These are phyloP conservation scores for Chloris gayana DNA, from an alignment of 176 grass and related monocot species.

Conservation along the genomic window DNA sequence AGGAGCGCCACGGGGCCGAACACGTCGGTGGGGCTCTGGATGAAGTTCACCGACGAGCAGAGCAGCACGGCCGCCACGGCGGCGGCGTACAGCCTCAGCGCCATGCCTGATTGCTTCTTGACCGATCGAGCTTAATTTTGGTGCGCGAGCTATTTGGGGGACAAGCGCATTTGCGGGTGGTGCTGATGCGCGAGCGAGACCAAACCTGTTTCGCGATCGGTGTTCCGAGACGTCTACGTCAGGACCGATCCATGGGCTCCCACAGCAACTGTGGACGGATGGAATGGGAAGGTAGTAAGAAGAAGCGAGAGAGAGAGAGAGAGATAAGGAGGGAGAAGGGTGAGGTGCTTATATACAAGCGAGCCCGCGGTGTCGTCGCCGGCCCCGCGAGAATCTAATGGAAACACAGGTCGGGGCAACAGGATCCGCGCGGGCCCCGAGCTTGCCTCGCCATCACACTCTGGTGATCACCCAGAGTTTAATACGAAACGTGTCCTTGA, in stretches of 20 bases:
- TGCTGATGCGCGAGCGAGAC: conserved; percentile 8
- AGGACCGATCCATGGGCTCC: conserved; percentile 46
- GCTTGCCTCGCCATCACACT: conserved; percentile 21
- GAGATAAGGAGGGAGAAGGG: neutral
- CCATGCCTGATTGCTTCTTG: conserved; percentile 13
- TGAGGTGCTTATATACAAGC: conserved; percentile 6
- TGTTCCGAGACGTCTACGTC: conserved; percentile 30
- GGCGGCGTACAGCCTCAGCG: conserved; percentile 36
- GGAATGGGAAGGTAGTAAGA: conserved; percentile 21
- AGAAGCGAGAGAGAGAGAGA: neutral
- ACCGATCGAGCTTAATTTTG: neutral
- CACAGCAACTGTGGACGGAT: conserved; percentile 50
- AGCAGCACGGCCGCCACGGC: conserved; percentile 47
- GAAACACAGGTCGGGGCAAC: conserved; percentile 26
- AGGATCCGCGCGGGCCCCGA: conserved; percentile 26
- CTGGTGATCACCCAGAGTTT: neutral
- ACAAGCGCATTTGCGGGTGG: conserved; percentile 28
- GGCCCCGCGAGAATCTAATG: conserved; percentile 47
- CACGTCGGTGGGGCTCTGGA: conserved; percentile 75
- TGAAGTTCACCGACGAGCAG: conserved; percentile 57
- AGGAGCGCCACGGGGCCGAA: conserved; percentile 48
- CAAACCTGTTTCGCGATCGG: too few relatives aligned
- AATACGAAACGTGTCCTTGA: conserved; percentile 6
- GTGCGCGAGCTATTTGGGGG: neutral
- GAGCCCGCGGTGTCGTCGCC: neutral